Evolutionary conservation across 2,329 filamentous ascomycete species (phyloP).

Genomic region (Colletotrichum higginsianum): DNA sequence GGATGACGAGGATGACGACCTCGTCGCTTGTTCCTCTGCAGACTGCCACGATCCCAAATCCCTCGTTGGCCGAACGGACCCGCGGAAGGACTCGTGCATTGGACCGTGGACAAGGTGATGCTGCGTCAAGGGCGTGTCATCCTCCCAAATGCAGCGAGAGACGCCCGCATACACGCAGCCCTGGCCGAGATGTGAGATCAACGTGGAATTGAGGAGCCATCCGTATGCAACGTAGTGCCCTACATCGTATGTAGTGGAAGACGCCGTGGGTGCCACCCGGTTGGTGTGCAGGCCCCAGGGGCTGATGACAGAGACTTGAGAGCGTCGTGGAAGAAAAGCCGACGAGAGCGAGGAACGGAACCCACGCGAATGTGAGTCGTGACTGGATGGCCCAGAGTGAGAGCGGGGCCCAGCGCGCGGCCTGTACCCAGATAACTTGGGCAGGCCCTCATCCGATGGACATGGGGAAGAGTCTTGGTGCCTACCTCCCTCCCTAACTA

Average conservation of each 20-base stretch:
- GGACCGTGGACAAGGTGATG: not conserved
- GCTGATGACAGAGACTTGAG: not conserved
- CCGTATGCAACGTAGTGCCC: constrained; percentile 27
- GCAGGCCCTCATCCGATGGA: constrained; percentile 37
- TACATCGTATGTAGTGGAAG: constrained; percentile 2
- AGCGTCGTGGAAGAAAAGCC: not conserved
- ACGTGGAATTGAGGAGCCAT: constrained; percentile 21
- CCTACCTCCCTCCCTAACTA: too few species aligned
- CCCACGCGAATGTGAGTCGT: not conserved
- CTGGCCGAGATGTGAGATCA: constrained; percentile 18
- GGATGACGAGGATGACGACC: constrained; percentile 10
- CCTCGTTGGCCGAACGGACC: constrained; percentile 8
- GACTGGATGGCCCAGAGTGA: constrained; percentile 36
- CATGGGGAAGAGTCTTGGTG: not conserved
- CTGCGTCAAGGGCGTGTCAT: constrained; percentile 42
- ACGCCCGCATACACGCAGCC: constrained; percentile 16
- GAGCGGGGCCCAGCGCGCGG: not conserved
- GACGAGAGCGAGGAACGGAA: not conserved
- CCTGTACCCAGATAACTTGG: not conserved
- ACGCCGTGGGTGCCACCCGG: constrained; percentile 37
- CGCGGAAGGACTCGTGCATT: not conserved
- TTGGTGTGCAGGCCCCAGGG: constrained; percentile 23
- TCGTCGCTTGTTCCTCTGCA: constrained; percentile 15
- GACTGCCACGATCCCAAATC: not conserved
- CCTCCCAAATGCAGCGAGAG: constrained; percentile 23